Conservation (phyloP, 257 asterid genomes). For the Nicotiana sylvestris region DNA sequence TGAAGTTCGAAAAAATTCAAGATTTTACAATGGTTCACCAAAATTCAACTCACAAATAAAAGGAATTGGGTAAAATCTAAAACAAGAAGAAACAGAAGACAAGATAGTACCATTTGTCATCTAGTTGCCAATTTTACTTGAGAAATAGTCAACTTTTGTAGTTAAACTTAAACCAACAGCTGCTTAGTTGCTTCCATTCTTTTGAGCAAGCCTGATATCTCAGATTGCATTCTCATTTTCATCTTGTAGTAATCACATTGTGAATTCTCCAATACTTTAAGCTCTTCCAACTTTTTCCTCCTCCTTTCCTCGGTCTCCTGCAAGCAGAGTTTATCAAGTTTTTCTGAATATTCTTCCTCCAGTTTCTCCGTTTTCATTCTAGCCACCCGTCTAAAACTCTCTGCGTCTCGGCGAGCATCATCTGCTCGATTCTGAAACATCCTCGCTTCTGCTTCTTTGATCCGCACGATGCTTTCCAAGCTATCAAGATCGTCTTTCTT, state of each 20-base stretch:
- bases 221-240: slow-evolving; percentile 89
- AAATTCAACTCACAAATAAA: background rate
- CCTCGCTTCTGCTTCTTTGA: slow-evolving; percentile 87
- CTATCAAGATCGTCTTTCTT: slow-evolving; percentile 68
- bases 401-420: slow-evolving; percentile 75
- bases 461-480: slow-evolving; percentile 64
- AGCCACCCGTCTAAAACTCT: slow-evolving; percentile 47
- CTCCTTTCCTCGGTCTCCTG: slow-evolving; percentile 72
- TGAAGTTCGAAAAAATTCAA: too few relatives aligned
- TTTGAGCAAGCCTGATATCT: slow-evolving; percentile 77
- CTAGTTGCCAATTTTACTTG: background rate
- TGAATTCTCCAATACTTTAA: slow-evolving; percentile 60
- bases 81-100: background rate
- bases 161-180: slow-evolving; percentile 41
- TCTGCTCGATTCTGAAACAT: slow-evolving; percentile 81
- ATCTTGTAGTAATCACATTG: slow-evolving; percentile 74
- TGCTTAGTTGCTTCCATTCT: slow-evolving; percentile 91
- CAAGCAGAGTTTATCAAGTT: slow-evolving; percentile 47
- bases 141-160: background rate
- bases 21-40: background rate
- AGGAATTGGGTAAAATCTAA: background rate
- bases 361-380: slow-evolving; percentile 50
- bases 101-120: background rate
- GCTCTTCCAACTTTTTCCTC: slow-evolving; percentile 66
- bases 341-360: slow-evolving; percentile 62